Conservation (phyloP, 2,329 filamentous ascomycete species). For the Cordyceps farinosa region DNA sequence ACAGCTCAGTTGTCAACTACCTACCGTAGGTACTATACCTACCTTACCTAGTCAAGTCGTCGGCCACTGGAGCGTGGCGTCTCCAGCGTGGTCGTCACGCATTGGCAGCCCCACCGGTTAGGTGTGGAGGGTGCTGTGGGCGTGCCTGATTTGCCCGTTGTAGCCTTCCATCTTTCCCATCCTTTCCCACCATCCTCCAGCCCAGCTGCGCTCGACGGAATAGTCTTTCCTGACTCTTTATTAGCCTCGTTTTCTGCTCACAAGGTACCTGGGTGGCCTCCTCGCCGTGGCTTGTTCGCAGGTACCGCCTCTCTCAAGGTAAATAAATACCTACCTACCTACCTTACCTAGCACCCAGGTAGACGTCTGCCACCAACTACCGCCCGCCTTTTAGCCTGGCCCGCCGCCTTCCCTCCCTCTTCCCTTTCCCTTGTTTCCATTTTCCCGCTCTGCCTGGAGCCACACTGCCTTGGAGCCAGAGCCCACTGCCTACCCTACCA, state of each 20-base stretch:
- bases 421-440: not conserved
- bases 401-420: constrained; percentile 21
- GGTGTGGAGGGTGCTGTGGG: not conserved
- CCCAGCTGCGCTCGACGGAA: not conserved
- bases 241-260: not conserved
- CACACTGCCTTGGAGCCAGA: too few relatives aligned
- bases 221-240: not conserved
- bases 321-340: not conserved
- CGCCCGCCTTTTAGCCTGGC: constrained; percentile 26
- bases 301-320: not conserved
- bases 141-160: constrained; percentile 16
- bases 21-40: too few relatives aligned
- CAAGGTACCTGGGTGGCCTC: not conserved
- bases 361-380: constrained; percentile 15
- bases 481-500: too few relatives aligned
- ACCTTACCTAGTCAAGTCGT: too few relatives aligned
- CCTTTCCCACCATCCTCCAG: constrained; percentile 1
- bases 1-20: too few relatives aligned
- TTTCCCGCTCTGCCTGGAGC: not conserved
- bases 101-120: constrained; percentile 15
- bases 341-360: not conserved
- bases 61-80: constrained; percentile 23
- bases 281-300: not conserved
- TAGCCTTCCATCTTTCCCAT: constrained; percentile 20
- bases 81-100: constrained; percentile 13